Base-by-base conservation (phyloP, 2,329 filamentous ascomycete genomes). In the Myriosclerotinia curreyana region DNA sequence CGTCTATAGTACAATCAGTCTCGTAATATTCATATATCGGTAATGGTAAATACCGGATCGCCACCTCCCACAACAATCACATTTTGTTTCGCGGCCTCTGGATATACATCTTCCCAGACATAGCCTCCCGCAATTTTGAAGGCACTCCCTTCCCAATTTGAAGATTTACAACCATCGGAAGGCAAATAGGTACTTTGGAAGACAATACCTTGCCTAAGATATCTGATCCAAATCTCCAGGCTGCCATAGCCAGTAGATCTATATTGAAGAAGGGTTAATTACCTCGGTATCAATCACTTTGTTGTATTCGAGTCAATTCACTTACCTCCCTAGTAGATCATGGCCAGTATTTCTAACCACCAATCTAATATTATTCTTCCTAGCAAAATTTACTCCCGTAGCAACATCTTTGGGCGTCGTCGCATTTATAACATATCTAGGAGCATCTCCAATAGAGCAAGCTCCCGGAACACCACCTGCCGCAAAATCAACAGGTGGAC, bases 191-290 rank as follows among this genome's bases (percentile, higher is more conserved):
- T 64, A 34, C 73, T 71, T 66, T 68, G 61, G 28, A 68, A 68
- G 15, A 38, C 48, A 28, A 69, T 65, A 6, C 67, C 67, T 34
- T 58, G 58, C 28, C 78, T 78, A 50, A 84, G 72, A 66, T 82
- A 72, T 54, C 81, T 81, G 0, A 77, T 78, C 82, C 82, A 84
- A 22, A 76, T 73, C 60, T 76, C 71, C 44, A 76, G 65, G 8
- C 74, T 74, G 46, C 75, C 70, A 22, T 71, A 69, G 22, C 75
- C 71, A 51, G 71, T 69, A 22, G 74, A 74, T 38, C 67, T 68
- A 54, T 17, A 8, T 9, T 9, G 4, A 42, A n/a, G 48, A 38
- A 54, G 28, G 20, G 22, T 56, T 28, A 34, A 22, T 22, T 42
- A 4, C 20, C 12, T 34, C 22, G 2, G 8, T 60, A 78, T 76